phyloP scores from a whole-genome alignment of 495 filamentous ascomycete genomes.

The Penicillium egyptiacum region DNA sequence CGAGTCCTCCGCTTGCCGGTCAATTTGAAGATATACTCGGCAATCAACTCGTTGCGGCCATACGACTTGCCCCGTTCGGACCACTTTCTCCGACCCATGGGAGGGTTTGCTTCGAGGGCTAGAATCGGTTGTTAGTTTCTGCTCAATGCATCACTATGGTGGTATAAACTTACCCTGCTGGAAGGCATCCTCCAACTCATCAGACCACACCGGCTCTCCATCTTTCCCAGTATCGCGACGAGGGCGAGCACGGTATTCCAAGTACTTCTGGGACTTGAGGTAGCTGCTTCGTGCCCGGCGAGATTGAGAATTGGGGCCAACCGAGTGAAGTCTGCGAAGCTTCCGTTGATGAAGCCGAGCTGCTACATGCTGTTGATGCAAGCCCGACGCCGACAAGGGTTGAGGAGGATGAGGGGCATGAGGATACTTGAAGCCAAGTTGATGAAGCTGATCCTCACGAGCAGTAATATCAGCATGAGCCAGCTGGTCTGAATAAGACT shows the following conservation, averaged over 20 bases:
- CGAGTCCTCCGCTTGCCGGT: slow-evolving; percentile 66
- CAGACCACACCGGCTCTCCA: slow-evolving; percentile 72
- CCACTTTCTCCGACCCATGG: slow-evolving; percentile 79
- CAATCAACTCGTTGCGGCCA: slow-evolving; percentile 91
- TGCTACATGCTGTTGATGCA: slow-evolving; percentile 30
- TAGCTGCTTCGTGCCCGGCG: slow-evolving; percentile 41
- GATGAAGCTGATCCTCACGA: slow-evolving; percentile 43
- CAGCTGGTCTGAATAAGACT: slow-evolving; percentile 44
- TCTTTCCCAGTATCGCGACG: slow-evolving; percentile 54
- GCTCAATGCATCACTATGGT: neutral
- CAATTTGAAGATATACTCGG: slow-evolving; percentile 70
- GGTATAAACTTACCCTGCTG: slow-evolving; percentile 69
- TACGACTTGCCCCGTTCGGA: slow-evolving; percentile 68
- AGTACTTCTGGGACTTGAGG: slow-evolving; percentile 50
- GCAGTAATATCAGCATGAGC: slow-evolving; percentile 34
- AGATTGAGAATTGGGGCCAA: slow-evolving; percentile 32
- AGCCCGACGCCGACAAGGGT: slow-evolving; percentile 28
- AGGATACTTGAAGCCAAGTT: slow-evolving; percentile 45
- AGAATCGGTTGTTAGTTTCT: slow-evolving; percentile 11
- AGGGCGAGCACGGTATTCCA: slow-evolving; percentile 69
- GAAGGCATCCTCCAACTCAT: slow-evolving; percentile 82
- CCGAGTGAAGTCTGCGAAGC: slow-evolving; percentile 42
- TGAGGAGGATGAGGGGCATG: slow-evolving; percentile 35
- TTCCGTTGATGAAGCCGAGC: slow-evolving; percentile 41
- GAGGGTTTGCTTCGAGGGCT: slow-evolving; percentile 80